Conservation (phyloP, 768 basidiomycete species). For the Multifurca ochricompacta region DNA sequence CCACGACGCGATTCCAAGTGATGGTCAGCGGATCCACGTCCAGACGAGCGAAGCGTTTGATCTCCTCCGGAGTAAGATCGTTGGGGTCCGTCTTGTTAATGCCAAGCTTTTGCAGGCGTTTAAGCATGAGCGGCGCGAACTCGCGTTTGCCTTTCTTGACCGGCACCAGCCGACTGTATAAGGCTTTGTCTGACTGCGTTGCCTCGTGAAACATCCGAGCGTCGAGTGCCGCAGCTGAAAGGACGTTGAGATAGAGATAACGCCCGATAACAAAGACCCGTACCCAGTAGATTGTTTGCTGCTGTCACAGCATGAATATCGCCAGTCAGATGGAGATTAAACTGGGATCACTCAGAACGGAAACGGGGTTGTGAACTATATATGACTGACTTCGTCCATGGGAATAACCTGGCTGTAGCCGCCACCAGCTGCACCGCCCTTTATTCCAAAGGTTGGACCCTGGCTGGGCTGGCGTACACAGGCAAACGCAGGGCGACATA, state of each 20-base stretch:
- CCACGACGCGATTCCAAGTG: constrained; percentile 96
- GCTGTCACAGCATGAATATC: constrained; percentile 98
- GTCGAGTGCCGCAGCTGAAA: constrained; percentile 84
- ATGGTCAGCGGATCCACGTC: constrained; percentile 88
- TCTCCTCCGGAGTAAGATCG: constrained; percentile 88
- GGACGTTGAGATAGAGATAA: not conserved
- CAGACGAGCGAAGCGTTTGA: constrained; percentile 80
- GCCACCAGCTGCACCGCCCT: constrained; percentile 96
- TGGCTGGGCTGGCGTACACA: constrained; percentile 98
- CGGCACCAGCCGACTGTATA: constrained; percentile 89
- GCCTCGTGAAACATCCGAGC: constrained; percentile 97
- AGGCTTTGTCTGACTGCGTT: constrained; percentile 90
- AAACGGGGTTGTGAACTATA: not conserved
- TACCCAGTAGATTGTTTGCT: constrained; percentile 92
- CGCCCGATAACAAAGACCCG: constrained; percentile 16
- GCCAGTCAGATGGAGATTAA: constrained; percentile 92
- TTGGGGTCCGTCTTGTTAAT: constrained; percentile 92
- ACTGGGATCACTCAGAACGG: constrained; percentile 37
- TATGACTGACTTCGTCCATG: constrained; percentile 78
- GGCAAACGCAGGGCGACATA: constrained; percentile 87
- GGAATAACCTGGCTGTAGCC: constrained; percentile 99
- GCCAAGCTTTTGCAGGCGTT: constrained; percentile 89
- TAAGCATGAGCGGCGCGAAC: constrained; percentile 94
- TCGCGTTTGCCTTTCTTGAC: constrained; percentile 89
- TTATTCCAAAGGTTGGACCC: constrained; percentile 98